Base-by-base conservation (phyloP, 768 basidiomycete genomes). In the Auricularia heimuer region DNA sequence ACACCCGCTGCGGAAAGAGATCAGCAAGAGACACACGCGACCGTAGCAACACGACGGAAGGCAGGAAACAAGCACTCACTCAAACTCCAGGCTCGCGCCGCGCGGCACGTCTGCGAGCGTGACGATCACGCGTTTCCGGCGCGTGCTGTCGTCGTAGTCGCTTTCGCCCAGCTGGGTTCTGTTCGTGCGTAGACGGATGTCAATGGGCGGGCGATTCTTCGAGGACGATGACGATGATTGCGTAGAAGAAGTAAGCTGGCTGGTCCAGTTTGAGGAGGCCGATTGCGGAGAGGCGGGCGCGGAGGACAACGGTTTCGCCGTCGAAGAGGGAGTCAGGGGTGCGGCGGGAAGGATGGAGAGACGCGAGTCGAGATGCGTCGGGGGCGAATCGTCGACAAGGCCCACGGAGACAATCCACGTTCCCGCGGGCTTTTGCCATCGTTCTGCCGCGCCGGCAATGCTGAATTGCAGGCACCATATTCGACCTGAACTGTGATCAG, bases 391-490 rank as follows among this genome's bases (percentile, higher is more conserved):
- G 29, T 60, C 56, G 21, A 33, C 56, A 29, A 60, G 24, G 11
- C 29, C 56, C 4, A 60, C 56, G 24, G 24, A 12, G 7, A 60
- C 56, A 18, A 60, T 60, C 56, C 56, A 60, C 56, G 56, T n/a
- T 10, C 56, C 56, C 11, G 56, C 16, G 14, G 21, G 21, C 11
- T 29, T 14, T 10, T 60, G 56, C 4, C 18, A 24, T 6, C 56
- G 24, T 6, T 60, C 56, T 4, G 56, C 24, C 11, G 24, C 14
- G 12, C 29, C 34, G 24, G 56, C 56, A 7, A 60, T 60, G 39
- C 73, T 54, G 69, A 86, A 86, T 3, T 70, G 69, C 21, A 86
- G 69, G n/a, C 73, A 69, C 84, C 84, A 88, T 76, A 87, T 77
- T 3, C 86, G 80, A 61, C 80, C 85, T 86, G 54, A 4, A 3